Base-by-base conservation (phyloP, 352 stramenopile species). In the Pseudoperonospora humuli region DNA sequence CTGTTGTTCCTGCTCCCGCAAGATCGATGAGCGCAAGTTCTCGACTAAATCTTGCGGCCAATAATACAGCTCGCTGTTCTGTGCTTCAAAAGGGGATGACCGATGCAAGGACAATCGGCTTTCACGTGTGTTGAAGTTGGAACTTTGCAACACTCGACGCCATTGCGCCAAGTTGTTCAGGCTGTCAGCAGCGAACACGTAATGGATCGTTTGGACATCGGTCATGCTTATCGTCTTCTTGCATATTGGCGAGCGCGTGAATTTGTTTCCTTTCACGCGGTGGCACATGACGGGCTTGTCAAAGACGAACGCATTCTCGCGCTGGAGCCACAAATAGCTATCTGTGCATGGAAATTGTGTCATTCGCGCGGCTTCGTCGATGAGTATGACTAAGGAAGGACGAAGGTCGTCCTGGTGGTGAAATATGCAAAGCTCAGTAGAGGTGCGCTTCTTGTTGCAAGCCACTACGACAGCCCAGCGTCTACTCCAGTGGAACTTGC, bases 341-440 rank as follows among this genome's bases (percentile, higher is more conserved):
- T 66, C 50, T 4, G 41, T 62, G 1, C 49, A 60, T 1, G 46
- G 26, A 27, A 72, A 62, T n/a, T 36, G 39, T n/a, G 55, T 23
- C 21, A 65, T 54, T 11, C 39, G 39, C 3, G 65, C 41, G 5
- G 55, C 51, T 9, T 71, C 48, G n/a, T 76, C 58, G 5, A 75
- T 47, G 3, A 71, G 46, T 48, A 71, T 56, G n/a, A 71, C 61
- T 11, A 51, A 23, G n/a, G 60, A 37, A 1, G 62, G 58, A 0
- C 58, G 55, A 0, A 69, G 40, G 32, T 62, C 42, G 1, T 43
- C 39, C 17, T 48, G 67, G 13, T 55, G 41, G 9, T 57, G 54
- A 42, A 75, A 85, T 10, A 89, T 47, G 20, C 67, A 74, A 7
- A 89, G 46, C 44, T 89, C 76, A 8, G 74, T 72, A 6, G 68